Conservation (phyloP, 495 filamentous ascomycete genomes). For the Aspergillus diversus region DNA sequence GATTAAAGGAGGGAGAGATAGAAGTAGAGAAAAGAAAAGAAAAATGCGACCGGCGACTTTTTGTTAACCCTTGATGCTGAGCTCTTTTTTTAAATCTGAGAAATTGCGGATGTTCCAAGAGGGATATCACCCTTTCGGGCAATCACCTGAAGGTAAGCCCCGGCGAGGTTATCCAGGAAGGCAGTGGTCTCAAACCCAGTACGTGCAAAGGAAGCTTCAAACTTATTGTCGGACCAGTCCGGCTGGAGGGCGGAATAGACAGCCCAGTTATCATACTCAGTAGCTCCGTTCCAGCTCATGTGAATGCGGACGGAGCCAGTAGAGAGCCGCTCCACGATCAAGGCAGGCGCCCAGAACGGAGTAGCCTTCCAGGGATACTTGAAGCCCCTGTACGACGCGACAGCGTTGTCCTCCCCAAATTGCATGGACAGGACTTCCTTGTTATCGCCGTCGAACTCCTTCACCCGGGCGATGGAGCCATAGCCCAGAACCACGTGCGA, state of each 20-base stretch:
- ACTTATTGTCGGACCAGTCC: conserved; percentile 26
- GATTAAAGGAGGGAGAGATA: too few species aligned
- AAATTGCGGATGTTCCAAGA: conserved; percentile 32
- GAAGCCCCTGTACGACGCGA: conserved; percentile 47
- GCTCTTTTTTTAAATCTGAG: conserved; percentile 25
- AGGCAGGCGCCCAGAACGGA: conserved; percentile 40
- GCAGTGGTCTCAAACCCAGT: conserved; percentile 40
- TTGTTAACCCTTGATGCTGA: too few species aligned
- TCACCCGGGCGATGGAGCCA: conserved; percentile 52
- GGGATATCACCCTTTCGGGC: conserved; percentile 35
- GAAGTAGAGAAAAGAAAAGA: too few species aligned
- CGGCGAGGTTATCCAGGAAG: conserved; percentile 27
- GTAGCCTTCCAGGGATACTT: conserved; percentile 45
- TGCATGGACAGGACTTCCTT: conserved; percentile 39
- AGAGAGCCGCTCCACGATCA: conserved; percentile 27
- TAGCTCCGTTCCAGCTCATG: conserved; percentile 51
- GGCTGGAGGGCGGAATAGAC: conserved; percentile 31
- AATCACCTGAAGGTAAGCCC: conserved; percentile 36
- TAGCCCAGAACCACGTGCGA: conserved; percentile 52
- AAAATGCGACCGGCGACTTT: too few species aligned
- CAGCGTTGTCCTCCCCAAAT: conserved; percentile 41
- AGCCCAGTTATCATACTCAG: conserved; percentile 45
- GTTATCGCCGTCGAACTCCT: conserved; percentile 46
- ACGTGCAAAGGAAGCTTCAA: conserved; percentile 30
- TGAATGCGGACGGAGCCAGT: conserved; percentile 25